Evolutionary conservation across 108 stramenopile species (phyloP).

Genomic region (Nannochloropsis gaditana): DNA sequence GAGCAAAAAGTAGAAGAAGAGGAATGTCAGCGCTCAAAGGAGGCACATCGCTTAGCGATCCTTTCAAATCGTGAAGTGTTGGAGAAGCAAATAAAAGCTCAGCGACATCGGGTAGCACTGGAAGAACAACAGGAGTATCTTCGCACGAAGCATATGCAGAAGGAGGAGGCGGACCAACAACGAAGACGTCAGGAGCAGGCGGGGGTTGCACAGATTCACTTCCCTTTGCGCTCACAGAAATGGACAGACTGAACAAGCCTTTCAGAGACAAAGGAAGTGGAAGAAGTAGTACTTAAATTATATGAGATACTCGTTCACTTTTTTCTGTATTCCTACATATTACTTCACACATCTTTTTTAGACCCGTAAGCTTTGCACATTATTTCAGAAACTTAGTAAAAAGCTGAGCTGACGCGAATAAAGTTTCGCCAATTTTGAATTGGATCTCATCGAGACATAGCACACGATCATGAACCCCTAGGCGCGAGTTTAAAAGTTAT

Average conservation of each 20-base stretch:
- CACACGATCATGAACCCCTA: too few species aligned
- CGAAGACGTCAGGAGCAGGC: neutral
- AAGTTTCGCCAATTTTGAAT: too few species aligned
- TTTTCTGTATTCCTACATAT: too few species aligned
- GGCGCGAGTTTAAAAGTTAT: too few species aligned
- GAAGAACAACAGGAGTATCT: neutral
- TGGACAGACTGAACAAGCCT: neutral
- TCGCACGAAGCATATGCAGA: neutral
- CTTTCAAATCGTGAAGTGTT: neutral
- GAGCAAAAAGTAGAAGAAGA: neutral
- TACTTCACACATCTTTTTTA: too few species aligned
- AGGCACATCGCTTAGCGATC: neutral
- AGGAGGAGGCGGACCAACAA: neutral
- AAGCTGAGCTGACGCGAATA: too few species aligned
- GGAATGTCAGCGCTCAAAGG: neutral
- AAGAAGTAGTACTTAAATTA: too few species aligned
- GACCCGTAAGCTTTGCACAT: too few species aligned
- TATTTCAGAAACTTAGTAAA: too few species aligned
- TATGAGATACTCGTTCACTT: too few species aligned
- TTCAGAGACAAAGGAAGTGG: too few species aligned
- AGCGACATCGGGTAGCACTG: neutral
- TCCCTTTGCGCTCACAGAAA: neutral
- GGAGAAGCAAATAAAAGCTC: neutral
- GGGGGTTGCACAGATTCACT: neutral
- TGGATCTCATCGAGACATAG: too few species aligned